phyloP scores from a whole-genome alignment of 2,329 filamentous ascomycete genomes.

The Emmonsia crescens region DNA sequence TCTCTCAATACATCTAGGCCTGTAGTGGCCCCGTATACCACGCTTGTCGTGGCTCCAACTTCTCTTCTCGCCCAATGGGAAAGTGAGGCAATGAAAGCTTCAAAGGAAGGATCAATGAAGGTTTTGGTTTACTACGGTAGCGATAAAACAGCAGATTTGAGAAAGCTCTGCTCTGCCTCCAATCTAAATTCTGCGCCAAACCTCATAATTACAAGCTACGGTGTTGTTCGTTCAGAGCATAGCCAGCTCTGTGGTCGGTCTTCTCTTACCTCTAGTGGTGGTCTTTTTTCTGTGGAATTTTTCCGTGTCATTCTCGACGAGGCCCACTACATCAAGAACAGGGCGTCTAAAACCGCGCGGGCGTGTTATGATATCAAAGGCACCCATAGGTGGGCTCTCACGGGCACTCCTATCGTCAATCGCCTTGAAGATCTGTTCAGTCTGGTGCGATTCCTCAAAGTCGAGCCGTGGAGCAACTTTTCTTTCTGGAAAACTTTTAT shows the following conservation, averaged over 20 bases:
- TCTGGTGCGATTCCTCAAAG: constrained; percentile 78
- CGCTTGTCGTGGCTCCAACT: constrained; percentile 92
- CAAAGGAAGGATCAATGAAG: constrained; percentile 69
- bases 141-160: constrained; percentile 71
- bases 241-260: constrained; percentile 52
- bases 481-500: constrained; percentile 99
- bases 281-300: constrained; percentile 86
- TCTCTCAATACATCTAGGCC: constrained; percentile 44
- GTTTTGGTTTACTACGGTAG: constrained; percentile 83
- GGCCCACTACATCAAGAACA: constrained; percentile 84
- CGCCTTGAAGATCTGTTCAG: constrained; percentile 90
- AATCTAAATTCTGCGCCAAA: constrained; percentile 72
- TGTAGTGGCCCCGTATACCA: constrained; percentile 71
- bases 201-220: constrained; percentile 90
- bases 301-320: constrained; percentile 94
- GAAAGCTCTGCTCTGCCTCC: constrained; percentile 62
- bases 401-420: constrained; percentile 94
- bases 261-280: constrained; percentile 52
- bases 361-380: constrained; percentile 86
- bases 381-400: constrained; percentile 82
- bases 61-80: constrained; percentile 96
- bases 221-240: constrained; percentile 82
- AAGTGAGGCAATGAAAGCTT: constrained; percentile 86
- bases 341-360: constrained; percentile 83
- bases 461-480: constrained; percentile 98